A percentile compares a stretch with the other conserved stretches of the same genome.
phyloP scores from a whole-genome alignment of 129 eudicot species.

The Cynara cardunculus region DNA sequence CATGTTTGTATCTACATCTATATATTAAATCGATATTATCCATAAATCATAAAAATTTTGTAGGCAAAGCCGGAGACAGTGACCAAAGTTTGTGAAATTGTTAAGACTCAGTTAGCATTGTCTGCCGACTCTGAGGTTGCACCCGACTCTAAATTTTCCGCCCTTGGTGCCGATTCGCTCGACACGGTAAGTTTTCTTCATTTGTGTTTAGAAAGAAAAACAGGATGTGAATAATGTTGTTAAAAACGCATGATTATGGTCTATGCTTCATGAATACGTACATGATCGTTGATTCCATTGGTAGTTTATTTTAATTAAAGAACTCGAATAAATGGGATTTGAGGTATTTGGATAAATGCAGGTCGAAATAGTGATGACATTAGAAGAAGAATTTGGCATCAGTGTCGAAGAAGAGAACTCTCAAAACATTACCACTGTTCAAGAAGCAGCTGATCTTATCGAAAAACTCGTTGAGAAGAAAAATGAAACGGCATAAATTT shows the following conservation, averaged over 20 bases:
- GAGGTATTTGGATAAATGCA: constrained; percentile 13
- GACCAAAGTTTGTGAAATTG: constrained; percentile 54
- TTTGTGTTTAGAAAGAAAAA: not conserved
- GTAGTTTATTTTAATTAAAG: not conserved
- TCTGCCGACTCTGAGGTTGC: constrained; percentile 41
- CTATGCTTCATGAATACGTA: not conserved
- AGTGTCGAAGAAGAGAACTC: constrained; percentile 69
- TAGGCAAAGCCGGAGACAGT: constrained; percentile 70
- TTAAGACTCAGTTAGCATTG: constrained; percentile 64
- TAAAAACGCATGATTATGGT: too few relatives aligned
- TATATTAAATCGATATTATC: not conserved
- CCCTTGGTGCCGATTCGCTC: constrained; percentile 83
- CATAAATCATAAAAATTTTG: not conserved
- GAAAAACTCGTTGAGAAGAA: constrained; percentile 60
- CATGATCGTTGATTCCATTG: not conserved
- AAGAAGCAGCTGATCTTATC: constrained; percentile 76
- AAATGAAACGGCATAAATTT: constrained; percentile 22
- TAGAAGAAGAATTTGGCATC: constrained; percentile 65
- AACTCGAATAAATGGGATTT: not conserved
- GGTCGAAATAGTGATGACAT: constrained; percentile 80
- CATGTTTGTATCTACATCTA: not conserved
- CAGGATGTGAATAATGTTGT: not conserved
- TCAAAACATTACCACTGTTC: constrained; percentile 62
- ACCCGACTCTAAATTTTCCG: constrained; percentile 53
- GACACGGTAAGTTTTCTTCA: constrained; percentile 56